A percentile compares a stretch with the other conserved stretches of the same genome.
These are phyloP conservation scores for Cetraspora pellucida DNA, from an alignment of 192 early-diverging fungal genomes.

Conservation along the genomic window DNA sequence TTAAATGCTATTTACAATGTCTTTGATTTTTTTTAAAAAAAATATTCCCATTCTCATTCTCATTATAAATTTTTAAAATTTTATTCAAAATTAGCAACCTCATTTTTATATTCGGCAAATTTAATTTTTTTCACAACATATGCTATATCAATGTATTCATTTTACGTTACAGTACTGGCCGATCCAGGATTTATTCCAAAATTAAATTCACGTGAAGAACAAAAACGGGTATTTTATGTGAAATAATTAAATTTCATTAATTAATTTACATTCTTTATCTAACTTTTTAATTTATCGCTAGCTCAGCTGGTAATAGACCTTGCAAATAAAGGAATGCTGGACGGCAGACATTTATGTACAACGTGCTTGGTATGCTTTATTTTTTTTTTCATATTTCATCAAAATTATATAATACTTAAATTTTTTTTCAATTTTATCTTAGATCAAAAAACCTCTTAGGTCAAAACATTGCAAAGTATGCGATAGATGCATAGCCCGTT, in stretches of 20 bases:
- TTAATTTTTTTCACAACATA: conserved; percentile 68
- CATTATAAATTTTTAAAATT: not conserved
- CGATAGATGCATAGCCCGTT: conserved; percentile 88
- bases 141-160: conserved; percentile 65
- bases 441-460: conserved; percentile 81
- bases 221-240: conserved; percentile 39
- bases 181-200: conserved; percentile 84
- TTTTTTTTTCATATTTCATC: not conserved
- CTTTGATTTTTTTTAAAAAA: not conserved
- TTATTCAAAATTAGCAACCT: conserved; percentile 52
- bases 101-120: conserved; percentile 62
- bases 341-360: conserved; percentile 81
- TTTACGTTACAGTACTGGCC: conserved; percentile 69
- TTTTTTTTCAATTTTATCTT: not conserved
- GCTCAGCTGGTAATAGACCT: conserved; percentile 58
- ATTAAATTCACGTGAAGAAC: conserved; percentile 44
- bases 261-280: not conserved
- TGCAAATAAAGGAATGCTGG: conserved; percentile 67
- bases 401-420: no score
- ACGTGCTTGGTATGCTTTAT: conserved; percentile 68
- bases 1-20: not conserved
- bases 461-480: conserved; percentile 95
- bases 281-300: conserved; percentile 2
- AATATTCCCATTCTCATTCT: no score
- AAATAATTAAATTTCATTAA: not conserved